These are phyloP conservation scores for Dianthus caryophyllus DNA, from an alignment of 148 eudicot species.

Conservation along the genomic window DNA sequence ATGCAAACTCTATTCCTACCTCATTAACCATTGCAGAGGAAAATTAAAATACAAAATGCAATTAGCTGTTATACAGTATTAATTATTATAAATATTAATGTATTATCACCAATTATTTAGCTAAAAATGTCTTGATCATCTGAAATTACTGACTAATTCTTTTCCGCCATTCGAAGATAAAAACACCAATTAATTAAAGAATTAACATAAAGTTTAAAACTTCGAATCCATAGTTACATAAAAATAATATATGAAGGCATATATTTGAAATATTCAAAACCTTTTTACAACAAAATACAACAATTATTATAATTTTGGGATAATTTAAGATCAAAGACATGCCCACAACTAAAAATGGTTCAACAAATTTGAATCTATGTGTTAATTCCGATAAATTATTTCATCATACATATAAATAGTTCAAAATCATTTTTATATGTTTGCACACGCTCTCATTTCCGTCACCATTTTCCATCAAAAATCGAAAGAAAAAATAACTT, in stretches of 20 bases:
- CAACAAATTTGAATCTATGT: neutral
- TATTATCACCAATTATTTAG: neutral
- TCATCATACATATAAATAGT: too few species aligned
- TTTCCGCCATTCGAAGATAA: neutral
- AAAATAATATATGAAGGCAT: neutral
- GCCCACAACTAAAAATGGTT: constrained; percentile 9
- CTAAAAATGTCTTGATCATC: neutral
- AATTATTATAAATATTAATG: too few species aligned
- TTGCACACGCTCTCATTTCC: too few species aligned
- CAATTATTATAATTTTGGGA: neutral
- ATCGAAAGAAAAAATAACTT: too few species aligned
- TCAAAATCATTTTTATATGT: too few species aligned
- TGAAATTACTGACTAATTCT: constrained; percentile 16
- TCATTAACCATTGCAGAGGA: neutral
- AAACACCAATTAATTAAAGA: neutral
- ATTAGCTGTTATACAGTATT: neutral
- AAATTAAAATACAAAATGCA: neutral
- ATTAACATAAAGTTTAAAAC: neutral
- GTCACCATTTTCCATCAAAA: neutral
- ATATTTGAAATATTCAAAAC: neutral
- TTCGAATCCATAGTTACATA: neutral
- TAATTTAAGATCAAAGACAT: constrained; percentile 18
- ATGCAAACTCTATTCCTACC: constrained; percentile 7
- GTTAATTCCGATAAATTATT: too few species aligned
- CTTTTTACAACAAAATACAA: neutral